A percentile compares a stretch with the other conserved stretches of the same genome.
phyloP scores from a whole-genome alignment of 371 early-diverging fungal species.

The Mucor indicus region DNA sequence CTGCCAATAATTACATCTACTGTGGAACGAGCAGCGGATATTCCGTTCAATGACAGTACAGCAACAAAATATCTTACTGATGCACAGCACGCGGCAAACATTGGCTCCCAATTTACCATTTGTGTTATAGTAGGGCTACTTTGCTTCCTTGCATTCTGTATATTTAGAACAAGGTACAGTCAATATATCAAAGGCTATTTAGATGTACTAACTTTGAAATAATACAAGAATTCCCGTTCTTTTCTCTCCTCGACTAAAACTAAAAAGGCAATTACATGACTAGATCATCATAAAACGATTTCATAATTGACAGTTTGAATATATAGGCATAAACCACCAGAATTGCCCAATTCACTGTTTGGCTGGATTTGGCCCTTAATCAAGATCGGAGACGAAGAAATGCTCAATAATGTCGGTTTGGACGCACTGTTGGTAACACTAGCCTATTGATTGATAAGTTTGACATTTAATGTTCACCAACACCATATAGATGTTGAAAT shows the following conservation, averaged over 20 bases:
- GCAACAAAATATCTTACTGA: not conserved
- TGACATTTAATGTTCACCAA: not conserved
- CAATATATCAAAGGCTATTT: too few species aligned
- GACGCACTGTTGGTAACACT: constrained; percentile 60
- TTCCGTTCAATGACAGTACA: not conserved
- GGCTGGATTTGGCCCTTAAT: constrained; percentile 63
- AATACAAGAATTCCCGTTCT: constrained; percentile 39
- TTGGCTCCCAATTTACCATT: constrained; percentile 38
- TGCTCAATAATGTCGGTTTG: constrained; percentile 59
- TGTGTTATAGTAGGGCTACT: constrained; percentile 38
- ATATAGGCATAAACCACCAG: constrained; percentile 53
- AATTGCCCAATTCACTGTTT: constrained; percentile 49
- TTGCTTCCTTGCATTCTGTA: constrained; percentile 52
- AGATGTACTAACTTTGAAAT: too few species aligned
- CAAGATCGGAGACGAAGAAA: constrained; percentile 45
- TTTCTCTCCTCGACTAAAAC: constrained; percentile 57
- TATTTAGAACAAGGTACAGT: constrained; percentile 45
- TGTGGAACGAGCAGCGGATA: not conserved
- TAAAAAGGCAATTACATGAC: constrained; percentile 41
- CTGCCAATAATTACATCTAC: not conserved
- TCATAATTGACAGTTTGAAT: not conserved
- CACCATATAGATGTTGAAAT: constrained; percentile 37
- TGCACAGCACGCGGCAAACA: constrained; percentile 4
- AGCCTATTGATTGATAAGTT: not conserved
- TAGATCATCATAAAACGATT: not conserved